A percentile compares a stretch with the other conserved stretches of the same genome.
Conservation (phyloP, 192 early-diverging fungal genomes). For the Podila clonocystis region DNA sequence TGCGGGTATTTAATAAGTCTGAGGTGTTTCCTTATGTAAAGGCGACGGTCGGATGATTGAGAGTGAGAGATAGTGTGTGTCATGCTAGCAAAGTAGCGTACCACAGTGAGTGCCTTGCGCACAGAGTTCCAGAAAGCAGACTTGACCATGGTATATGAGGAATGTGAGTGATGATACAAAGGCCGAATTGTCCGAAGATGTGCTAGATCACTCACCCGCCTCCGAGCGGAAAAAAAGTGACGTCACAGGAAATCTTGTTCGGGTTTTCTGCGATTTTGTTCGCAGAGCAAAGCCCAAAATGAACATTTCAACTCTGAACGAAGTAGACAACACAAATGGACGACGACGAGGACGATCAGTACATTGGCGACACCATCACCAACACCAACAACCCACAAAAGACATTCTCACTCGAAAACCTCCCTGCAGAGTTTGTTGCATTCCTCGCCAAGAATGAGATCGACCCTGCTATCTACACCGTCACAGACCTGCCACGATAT, state of each 20-base stretch:
- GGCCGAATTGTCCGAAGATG: neutral
- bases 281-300: constrained; percentile 3
- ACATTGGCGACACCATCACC: neutral
- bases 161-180: constrained; percentile 1
- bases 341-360: neutral
- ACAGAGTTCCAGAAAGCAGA: constrained; percentile 53
- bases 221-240: neutral
- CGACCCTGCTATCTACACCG: constrained; percentile 68
- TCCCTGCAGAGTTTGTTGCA: constrained; percentile 71
- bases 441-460: constrained; percentile 82
- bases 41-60: neutral
- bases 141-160: constrained; percentile 34
- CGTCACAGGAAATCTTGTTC: neutral
- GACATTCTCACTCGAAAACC: constrained; percentile 44
- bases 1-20: neutral
- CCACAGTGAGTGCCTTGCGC: constrained; percentile 54
- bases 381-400: neutral
- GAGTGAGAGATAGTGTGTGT: neutral
- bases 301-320: neutral
- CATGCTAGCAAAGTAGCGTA: constrained; percentile 1
- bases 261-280: neutral
- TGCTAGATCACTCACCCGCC: neutral
- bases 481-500: constrained; percentile 75
- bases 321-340: constrained; percentile 24
- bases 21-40: neutral